phyloP scores from a whole-genome alignment of 2,329 filamentous ascomycete genomes.

The Aureobasidium leucospermi region DNA sequence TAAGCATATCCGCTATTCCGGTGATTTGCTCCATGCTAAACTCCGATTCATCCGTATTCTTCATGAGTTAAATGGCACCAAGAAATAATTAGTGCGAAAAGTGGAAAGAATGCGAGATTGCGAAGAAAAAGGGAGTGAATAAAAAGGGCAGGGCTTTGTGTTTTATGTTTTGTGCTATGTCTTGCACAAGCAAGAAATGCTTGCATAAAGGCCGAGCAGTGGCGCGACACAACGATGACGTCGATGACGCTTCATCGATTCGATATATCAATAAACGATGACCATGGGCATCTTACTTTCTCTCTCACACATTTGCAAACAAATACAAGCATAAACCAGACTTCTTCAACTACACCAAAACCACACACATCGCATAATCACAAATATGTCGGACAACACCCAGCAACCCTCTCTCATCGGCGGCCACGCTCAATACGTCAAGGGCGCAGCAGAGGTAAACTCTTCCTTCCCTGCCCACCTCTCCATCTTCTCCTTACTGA shows the following conservation, averaged over 20 bases:
- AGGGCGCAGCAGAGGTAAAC: constrained; percentile 58
- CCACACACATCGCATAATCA: not conserved
- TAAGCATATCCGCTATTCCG: not conserved
- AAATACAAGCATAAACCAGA: not conserved
- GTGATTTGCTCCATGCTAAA: not conserved
- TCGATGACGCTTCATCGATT: not conserved
- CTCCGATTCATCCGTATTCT: not conserved
- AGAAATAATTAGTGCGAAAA: not conserved
- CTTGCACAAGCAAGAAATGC: not conserved
- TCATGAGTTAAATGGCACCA: not conserved
- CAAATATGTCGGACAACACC: constrained; percentile 19
- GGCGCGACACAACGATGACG: not conserved
- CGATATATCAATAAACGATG: not conserved
- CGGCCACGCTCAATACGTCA: constrained; percentile 60
- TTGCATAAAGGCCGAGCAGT: not conserved
- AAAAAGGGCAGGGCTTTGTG: too few species aligned
- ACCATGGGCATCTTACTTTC: not conserved
- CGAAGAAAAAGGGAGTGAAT: not conserved
- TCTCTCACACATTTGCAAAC: not conserved
- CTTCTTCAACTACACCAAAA: not conserved
- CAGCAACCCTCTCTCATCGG: constrained; percentile 52
- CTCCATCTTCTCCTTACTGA: not conserved
- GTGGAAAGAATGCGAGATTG: constrained; percentile 6
- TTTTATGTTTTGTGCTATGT: not conserved
- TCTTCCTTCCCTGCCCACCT: not conserved